phyloP scores from a whole-genome alignment of 1,284 basidiomycete species.

The Papiliotrema fonsecae region DNA sequence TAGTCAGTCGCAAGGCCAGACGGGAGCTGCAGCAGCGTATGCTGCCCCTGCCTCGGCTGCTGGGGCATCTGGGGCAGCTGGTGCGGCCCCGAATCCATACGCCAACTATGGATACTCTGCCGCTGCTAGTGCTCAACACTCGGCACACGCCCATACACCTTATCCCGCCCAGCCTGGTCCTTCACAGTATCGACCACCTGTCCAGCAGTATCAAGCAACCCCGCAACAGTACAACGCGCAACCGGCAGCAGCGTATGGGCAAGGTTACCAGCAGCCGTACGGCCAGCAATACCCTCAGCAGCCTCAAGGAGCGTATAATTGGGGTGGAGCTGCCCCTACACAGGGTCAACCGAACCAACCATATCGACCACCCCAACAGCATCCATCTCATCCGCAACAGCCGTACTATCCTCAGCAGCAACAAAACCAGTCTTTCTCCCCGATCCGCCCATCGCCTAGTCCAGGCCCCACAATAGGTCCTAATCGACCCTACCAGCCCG shows the following conservation, averaged over 20 bases:
- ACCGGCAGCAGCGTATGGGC: not conserved
- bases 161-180: not conserved
- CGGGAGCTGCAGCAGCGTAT: slow-evolving; percentile 15
- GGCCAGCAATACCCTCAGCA: slow-evolving; percentile 14
- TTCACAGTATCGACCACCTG: slow-evolving; percentile 7
- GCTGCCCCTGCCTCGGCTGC: slow-evolving; percentile 11
- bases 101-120: slow-evolving; percentile 47
- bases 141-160: not conserved
- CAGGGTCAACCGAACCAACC: slow-evolving; percentile 3
- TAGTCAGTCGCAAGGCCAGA: slow-evolving; percentile 26
- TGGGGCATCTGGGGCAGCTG: slow-evolving; percentile 6
- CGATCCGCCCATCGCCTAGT: slow-evolving; percentile 10
- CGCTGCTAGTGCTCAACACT: slow-evolving; percentile 19
- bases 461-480: slow-evolving; percentile 12
- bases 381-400: slow-evolving; percentile 7
- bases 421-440: slow-evolving; percentile 22
- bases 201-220: not conserved
- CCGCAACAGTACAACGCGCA: not conserved
- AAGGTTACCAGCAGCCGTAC: slow-evolving; percentile 3
- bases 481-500: slow-evolving; percentile 34
- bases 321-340: not conserved
- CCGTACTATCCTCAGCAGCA: slow-evolving; percentile 17
- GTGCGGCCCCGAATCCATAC: slow-evolving; percentile 31
- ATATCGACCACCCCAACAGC: slow-evolving; percentile 11
- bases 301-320: slow-evolving; percentile 10